Conservation (phyloP, 202 grass and related monocot genomes). For the Schoenoplectus triqueter region DNA sequence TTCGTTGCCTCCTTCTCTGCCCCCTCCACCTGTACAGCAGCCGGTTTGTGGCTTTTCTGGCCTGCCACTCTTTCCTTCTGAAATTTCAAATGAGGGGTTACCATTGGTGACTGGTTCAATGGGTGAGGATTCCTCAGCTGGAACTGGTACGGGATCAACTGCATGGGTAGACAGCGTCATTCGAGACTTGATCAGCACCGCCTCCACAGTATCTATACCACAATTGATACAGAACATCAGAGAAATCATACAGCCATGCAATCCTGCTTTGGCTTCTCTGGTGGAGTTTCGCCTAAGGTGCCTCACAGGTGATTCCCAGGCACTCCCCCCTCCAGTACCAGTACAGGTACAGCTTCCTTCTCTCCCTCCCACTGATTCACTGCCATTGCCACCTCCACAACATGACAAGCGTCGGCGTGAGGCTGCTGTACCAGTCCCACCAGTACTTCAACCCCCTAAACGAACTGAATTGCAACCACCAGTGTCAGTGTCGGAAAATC, state of each 20-base stretch:
- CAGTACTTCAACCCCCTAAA: conserved; percentile 14
- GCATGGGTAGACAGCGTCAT: conserved; percentile 92
- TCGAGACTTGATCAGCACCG: conserved; percentile 76
- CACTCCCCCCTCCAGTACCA: not conserved
- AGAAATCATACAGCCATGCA: conserved; percentile 94
- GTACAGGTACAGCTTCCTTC: conserved; percentile 28
- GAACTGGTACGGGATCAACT: conserved; percentile 40
- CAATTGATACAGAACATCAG: conserved; percentile 95
- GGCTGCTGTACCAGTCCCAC: not conserved
- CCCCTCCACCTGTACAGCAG: conserved; percentile 53
- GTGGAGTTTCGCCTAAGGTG: conserved; percentile 85
- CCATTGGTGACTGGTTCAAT: conserved; percentile 14
- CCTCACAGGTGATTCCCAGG: conserved; percentile 48
- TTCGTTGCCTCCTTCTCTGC: conserved; percentile 33
- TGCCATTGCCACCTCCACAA: conserved; percentile 11
- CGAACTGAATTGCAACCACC: conserved; percentile 35
- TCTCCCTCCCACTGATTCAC: conserved; percentile 16
- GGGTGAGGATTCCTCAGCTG: conserved; percentile 28
- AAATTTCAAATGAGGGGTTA: conserved; percentile 34
- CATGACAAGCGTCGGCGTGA: conserved; percentile 38
- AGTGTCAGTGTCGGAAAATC: conserved; percentile 33
- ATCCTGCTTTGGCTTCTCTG: conserved; percentile 74
- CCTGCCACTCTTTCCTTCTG: conserved; percentile 47
- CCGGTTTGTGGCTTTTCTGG: conserved; percentile 55
- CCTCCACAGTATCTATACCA: conserved; percentile 60